Percentiles rank a stretch among this genome's conserved stretches.
Conservation (phyloP, 192 early-diverging fungal species). For the Podila epicladia region DNA sequence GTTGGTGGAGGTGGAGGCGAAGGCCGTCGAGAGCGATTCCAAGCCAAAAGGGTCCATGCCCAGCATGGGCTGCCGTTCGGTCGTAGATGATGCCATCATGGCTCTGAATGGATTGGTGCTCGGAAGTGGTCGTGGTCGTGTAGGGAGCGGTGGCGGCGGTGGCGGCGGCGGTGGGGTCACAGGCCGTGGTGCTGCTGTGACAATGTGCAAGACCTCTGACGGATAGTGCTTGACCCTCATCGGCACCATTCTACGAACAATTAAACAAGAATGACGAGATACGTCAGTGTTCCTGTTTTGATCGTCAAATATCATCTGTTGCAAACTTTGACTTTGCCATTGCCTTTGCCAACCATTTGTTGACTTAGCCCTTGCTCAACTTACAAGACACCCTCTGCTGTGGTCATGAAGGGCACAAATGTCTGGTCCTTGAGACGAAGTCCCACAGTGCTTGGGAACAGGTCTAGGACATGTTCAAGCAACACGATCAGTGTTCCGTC, state of each 20-base stretch:
- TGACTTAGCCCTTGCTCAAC: neutral
- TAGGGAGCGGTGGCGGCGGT: neutral
- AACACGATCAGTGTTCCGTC: constrained; percentile 2
- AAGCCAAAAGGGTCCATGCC: neutral
- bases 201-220: constrained; percentile 3
- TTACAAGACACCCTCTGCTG: constrained; percentile 23
- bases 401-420: constrained; percentile 14
- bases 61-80: neutral
- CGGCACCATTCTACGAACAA: constrained; percentile 18
- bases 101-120: neutral
- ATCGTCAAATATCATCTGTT: too few relatives aligned
- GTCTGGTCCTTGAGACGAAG: neutral
- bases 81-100: neutral
- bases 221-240: constrained; percentile 10
- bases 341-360: too few relatives aligned
- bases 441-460: constrained; percentile 20
- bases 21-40: neutral
- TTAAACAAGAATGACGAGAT: neutral
- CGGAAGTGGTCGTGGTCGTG: neutral
- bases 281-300: too few relatives aligned
- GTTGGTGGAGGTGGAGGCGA: neutral
- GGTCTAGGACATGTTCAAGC: constrained; percentile 20
- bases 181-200: neutral
- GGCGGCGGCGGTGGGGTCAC: neutral
- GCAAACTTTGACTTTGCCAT: neutral